Conservation (phyloP, 352 stramenopile genomes). For the Lagenidium sp. region DNA sequence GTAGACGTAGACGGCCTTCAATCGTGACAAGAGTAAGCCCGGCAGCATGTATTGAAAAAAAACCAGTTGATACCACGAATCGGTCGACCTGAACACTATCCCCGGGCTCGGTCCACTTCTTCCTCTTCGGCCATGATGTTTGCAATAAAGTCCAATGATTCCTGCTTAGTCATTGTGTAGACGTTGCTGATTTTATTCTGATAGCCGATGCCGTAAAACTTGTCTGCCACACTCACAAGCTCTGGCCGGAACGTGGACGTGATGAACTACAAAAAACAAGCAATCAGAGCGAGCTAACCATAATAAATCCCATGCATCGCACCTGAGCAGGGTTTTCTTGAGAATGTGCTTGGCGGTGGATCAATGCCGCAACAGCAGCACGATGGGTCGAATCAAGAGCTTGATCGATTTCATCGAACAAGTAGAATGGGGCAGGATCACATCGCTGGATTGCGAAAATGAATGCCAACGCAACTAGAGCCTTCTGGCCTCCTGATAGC, state of each 20-base stretch:
- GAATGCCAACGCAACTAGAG: conserved; percentile 98
- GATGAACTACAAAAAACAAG: conserved; percentile 86
- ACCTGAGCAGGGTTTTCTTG: conserved; percentile 95
- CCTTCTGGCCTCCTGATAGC: conserved; percentile 98
- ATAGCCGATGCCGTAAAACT: conserved; percentile 98
- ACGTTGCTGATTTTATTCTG: conserved; percentile 98
- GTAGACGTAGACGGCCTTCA: conserved; percentile 3
- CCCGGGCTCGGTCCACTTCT: conserved; percentile 32
- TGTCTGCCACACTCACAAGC: conserved; percentile 95
- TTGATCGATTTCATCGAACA: conserved; percentile 99
- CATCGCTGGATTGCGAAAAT: conserved; percentile 99
- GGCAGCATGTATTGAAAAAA: conserved; percentile 2
- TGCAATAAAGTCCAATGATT: conserved; percentile 96
- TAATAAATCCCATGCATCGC: neutral
- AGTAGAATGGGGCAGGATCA: conserved; percentile 99
- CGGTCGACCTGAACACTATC: conserved; percentile 7
- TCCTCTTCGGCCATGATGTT: conserved; percentile 88
- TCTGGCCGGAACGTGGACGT: conserved; percentile 99
- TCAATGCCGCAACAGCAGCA: conserved; percentile 93
- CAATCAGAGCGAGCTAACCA: conserved; percentile 2
- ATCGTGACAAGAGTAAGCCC: conserved; percentile 1
- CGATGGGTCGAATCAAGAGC: conserved; percentile 99
- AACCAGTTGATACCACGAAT: neutral
- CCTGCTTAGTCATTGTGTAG: conserved; percentile 93
- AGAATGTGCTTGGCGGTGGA: conserved; percentile 94